phyloP scores from a whole-genome alignment of 331 rosid species.

The Rosa hybrid region DNA sequence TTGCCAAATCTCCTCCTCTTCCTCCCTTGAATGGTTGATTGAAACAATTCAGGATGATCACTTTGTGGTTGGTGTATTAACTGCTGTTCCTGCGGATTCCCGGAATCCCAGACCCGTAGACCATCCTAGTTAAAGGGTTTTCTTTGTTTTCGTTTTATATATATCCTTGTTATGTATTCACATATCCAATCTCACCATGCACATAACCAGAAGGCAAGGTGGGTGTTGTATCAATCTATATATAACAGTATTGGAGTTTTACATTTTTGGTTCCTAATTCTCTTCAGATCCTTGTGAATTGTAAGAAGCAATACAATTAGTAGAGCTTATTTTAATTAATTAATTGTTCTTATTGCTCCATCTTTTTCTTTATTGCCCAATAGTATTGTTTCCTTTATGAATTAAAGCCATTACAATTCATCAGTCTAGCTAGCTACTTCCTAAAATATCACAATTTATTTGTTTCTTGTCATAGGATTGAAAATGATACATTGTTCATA shows the following conservation, averaged over 20 bases:
- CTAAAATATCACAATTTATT: not conserved
- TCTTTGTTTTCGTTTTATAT: not conserved
- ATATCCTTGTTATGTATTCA: not conserved
- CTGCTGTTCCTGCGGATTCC: too few relatives aligned
- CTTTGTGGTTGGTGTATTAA: too few relatives aligned
- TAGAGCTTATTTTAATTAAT: not conserved
- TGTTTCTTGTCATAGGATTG: too few relatives aligned
- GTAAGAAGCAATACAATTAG: not conserved
- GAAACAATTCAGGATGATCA: too few relatives aligned
- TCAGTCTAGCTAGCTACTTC: not conserved
- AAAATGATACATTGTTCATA: too few relatives aligned
- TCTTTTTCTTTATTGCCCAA: too few relatives aligned
- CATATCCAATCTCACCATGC: not conserved
- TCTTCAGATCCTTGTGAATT: not conserved
- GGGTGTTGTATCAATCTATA: not conserved
- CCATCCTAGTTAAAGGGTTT: not conserved
- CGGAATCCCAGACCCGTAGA: not conserved
- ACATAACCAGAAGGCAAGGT: not conserved
- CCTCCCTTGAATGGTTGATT: slow-evolving; percentile 1
- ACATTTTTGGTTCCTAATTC: not conserved
- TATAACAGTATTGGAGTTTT: not conserved
- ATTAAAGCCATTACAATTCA: not conserved
- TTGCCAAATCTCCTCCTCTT: slow-evolving; percentile 5
- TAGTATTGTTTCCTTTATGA: not conserved
- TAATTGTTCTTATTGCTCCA: too few relatives aligned